phyloP scores from a whole-genome alignment of 805 yeast species.

The Soucietia sequanensis region DNA sequence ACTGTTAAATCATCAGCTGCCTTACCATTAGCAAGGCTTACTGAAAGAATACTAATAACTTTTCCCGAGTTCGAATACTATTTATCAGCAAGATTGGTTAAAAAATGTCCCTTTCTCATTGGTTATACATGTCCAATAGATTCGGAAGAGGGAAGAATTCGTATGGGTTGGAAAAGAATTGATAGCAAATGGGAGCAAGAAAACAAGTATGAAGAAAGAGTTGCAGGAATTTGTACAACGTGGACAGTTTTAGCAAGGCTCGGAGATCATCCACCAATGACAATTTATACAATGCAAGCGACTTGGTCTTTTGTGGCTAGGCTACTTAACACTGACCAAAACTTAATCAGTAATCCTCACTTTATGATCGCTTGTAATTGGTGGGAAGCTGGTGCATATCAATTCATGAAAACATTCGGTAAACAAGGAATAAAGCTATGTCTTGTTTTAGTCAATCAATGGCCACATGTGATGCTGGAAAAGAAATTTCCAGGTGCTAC shows the following conservation, averaged over 20 bases:
- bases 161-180: slow-evolving; percentile 85
- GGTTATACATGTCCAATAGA: slow-evolving; percentile 77
- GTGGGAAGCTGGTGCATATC: slow-evolving; percentile 83
- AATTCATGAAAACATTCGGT: slow-evolving; percentile 59
- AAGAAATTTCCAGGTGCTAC: slow-evolving; percentile 73
- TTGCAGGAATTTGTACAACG: slow-evolving; percentile 81
- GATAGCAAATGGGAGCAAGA: slow-evolving; percentile 59
- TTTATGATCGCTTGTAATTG: slow-evolving; percentile 71
- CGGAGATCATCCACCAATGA: slow-evolving; percentile 11
- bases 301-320: slow-evolving; percentile 77
- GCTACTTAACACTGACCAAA: slow-evolving; percentile 53
- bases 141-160: slow-evolving; percentile 74
- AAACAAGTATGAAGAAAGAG: slow-evolving; percentile 75
- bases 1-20: slow-evolving; percentile 76
- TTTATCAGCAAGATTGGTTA: slow-evolving; percentile 77
- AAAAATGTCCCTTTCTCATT: slow-evolving; percentile 85
- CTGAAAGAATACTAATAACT: slow-evolving; percentile 50
- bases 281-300: slow-evolving; percentile 50
- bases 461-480: slow-evolving; percentile 54
- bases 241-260: slow-evolving; percentile 71
- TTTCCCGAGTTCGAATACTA: slow-evolving; percentile 53
- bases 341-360: slow-evolving; percentile 62
- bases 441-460: slow-evolving; percentile 40
- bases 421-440: slow-evolving; percentile 68
- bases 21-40: slow-evolving; percentile 70